These are phyloP conservation scores for Blastobotrys proliferans DNA, from an alignment of 1,139 yeast species.

Conservation along the genomic window DNA sequence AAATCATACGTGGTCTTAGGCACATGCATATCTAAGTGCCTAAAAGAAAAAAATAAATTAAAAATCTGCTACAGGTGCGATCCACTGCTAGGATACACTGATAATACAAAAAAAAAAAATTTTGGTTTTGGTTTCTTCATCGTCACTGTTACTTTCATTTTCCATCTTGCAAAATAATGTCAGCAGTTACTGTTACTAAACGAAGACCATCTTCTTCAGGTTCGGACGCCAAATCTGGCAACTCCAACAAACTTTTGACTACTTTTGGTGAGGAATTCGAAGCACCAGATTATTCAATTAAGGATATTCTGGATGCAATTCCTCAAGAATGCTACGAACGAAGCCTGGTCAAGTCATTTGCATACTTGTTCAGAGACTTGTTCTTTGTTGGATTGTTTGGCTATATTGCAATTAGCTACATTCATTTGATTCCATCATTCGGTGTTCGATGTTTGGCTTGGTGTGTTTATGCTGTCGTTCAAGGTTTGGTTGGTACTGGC, in stretches of 20 bases:
- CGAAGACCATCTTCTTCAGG: slow-evolving; percentile 24
- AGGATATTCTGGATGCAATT: slow-evolving; percentile 66
- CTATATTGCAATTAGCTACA: slow-evolving; percentile 49
- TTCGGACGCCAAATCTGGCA: slow-evolving; percentile 12
- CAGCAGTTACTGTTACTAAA: slow-evolving; percentile 29
- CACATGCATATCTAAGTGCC: too few relatives aligned
- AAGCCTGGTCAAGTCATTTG: slow-evolving; percentile 51
- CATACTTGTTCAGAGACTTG: slow-evolving; percentile 65
- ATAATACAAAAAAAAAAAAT: too few relatives aligned
- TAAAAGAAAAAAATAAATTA: too few relatives aligned
- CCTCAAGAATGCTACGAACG: slow-evolving; percentile 76
- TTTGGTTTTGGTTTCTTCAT: too few relatives aligned
- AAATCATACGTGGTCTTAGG: too few relatives aligned
- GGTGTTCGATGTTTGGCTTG: slow-evolving; percentile 52
- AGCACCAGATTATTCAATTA: slow-evolving; percentile 71
- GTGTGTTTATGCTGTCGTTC: slow-evolving; percentile 51
- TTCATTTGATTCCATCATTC: slow-evolving; percentile 48
- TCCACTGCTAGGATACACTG: too few relatives aligned
- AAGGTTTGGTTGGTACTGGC: slow-evolving; percentile 73
- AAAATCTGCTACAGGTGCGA: too few relatives aligned
- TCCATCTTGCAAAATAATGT: too few relatives aligned
- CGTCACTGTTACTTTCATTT: too few relatives aligned
- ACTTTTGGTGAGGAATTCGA: slow-evolving; percentile 61
- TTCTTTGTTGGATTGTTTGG: slow-evolving; percentile 48
- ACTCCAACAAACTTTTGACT: slow-evolving; percentile 17